Evolutionary conservation across 768 basidiomycete genomes (phyloP).

Genomic region (Chalciporus chontae): DNA sequence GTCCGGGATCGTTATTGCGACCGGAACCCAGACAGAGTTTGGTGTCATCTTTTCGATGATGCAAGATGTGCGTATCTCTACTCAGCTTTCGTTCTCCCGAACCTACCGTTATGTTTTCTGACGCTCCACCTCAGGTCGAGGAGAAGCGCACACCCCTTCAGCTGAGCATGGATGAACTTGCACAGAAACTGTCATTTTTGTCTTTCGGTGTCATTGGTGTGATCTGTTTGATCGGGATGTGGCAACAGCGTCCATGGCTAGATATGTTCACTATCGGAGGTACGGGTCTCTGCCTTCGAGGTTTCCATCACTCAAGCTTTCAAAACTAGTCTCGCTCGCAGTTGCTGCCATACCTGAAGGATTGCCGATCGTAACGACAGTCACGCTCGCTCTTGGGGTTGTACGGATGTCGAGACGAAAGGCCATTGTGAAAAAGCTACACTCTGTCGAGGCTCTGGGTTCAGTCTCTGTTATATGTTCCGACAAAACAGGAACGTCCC

Average conservation of each 20-base stretch:
- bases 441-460: slow-evolving; percentile 90
- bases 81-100: not conserved
- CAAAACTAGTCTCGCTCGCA: slow-evolving; percentile 78
- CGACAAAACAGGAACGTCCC: slow-evolving; percentile 81
- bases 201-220: slow-evolving; percentile 95
- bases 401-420: slow-evolving; percentile 91
- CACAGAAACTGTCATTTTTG: slow-evolving; percentile 82
- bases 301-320: slow-evolving; percentile 9
- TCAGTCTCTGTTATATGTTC: slow-evolving; percentile 97
- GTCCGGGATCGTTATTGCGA: slow-evolving; percentile 82
- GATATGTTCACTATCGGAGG: slow-evolving; percentile 99
- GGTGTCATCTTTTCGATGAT: slow-evolving; percentile 97
- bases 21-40: slow-evolving; percentile 85
- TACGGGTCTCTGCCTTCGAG: slow-evolving; percentile 33
- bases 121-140: slow-evolving; percentile 45
- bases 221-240: slow-evolving; percentile 86
- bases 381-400: slow-evolving; percentile 93
- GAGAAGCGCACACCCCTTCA: slow-evolving; percentile 93
- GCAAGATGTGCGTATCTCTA: slow-evolving; percentile 68
- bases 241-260: slow-evolving; percentile 84
- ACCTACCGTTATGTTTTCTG: not conserved
- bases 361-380: slow-evolving; percentile 93
- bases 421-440: slow-evolving; percentile 95
- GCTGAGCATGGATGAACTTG: slow-evolving; percentile 93
- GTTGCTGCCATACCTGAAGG: slow-evolving; percentile 99